Evolutionary conservation across 2,329 filamentous ascomycete species (phyloP).

Genomic region (Colletotrichum sp.): DNA sequence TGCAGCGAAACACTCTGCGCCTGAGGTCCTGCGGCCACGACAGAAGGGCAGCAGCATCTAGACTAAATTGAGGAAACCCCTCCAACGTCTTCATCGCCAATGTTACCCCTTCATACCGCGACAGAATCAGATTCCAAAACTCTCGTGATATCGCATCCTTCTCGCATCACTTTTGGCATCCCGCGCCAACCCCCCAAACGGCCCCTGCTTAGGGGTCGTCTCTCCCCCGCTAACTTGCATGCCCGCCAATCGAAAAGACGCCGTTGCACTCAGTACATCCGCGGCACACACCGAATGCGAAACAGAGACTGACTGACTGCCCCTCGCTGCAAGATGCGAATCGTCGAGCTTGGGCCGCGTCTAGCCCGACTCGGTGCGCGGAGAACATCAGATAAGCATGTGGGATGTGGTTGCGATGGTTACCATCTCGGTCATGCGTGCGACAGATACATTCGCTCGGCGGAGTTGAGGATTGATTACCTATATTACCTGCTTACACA

Average conservation of each 20-base stretch:
- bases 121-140: not conserved
- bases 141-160: constrained; percentile 1
- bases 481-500: constrained; percentile 4
- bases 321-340: not conserved
- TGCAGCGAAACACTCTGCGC: constrained; percentile 12
- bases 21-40: not conserved
- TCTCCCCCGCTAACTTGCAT: not conserved
- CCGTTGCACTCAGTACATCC: not conserved
- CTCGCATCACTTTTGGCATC: not conserved
- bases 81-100: not conserved
- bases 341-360: not conserved
- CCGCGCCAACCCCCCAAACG: not conserved
- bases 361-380: not conserved
- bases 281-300: not conserved
- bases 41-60: not conserved
- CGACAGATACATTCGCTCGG: not conserved
- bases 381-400: not conserved
- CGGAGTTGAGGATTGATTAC: not conserved
- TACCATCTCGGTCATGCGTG: not conserved
- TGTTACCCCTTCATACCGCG: not conserved
- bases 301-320: not conserved
- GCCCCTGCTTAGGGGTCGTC: not conserved
- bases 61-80: not conserved
- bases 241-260: not conserved
- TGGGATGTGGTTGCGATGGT: constrained; percentile 11